Evolutionary conservation across 148 eudicot genomes (phyloP), one percentile per base, ranked within the genome.

Genomic region (Spergularia marina): DNA sequence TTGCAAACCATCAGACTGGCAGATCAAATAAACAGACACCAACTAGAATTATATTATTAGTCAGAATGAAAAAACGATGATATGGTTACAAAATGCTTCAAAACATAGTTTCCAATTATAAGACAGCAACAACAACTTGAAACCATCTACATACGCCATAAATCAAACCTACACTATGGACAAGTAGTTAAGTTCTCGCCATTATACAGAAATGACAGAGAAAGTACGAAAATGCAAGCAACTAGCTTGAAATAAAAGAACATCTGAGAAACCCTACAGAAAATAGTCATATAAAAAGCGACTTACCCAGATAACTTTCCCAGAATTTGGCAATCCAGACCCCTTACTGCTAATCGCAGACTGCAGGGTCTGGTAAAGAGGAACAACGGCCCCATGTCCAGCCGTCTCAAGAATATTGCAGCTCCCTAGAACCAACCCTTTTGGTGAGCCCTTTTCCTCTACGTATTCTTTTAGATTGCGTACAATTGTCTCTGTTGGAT

Each of bases 401-500:
- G 99, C 99, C 68, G 98, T 86, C 73, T 95, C 99, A 34, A 95
- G 97, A 84, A 92, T 76, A 74, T 77, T 89, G 83, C 99, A 95
- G 87, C 87, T 89, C 44, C 99, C 99, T 62, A 95, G 86, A 75
- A 73, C 85, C 79, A 92, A 30, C 82, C 98, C 94, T 82, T 91
- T 85, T 7, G 98, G 91, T 68, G 85, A 62, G 36, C 97, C 92
- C 74, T 79, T 89, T 74, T 84, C 85, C 76, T 89, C 89, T 87
- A 91, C 68, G 76, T 81, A 91, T 44, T 87, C 90, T 76, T 84
- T 80, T 55, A 95, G 69, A 79, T 89, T 91, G 40, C 77, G 74
- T 39, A 87, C 99, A 57, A 91, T 91, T 16, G 87, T 92, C 84
- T 95, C 97, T 0, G 98, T 95, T 41, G 99, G 99, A 87, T 95